phyloP scores from a whole-genome alignment of 768 basidiomycete species.

The Suillus lakei region DNA sequence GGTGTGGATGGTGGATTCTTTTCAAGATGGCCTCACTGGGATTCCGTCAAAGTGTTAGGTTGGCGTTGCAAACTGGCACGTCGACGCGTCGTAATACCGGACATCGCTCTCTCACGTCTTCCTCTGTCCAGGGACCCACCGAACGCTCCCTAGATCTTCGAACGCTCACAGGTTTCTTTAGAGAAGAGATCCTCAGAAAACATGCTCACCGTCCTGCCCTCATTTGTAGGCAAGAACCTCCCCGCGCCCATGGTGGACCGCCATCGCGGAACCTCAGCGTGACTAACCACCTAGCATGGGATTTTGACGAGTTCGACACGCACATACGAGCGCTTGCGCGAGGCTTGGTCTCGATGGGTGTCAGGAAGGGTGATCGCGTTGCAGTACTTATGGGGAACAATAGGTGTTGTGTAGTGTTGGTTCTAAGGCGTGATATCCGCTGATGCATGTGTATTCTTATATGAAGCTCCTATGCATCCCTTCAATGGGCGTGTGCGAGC shows the following conservation, averaged over 20 bases:
- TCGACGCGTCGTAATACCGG: slow-evolving; percentile 12
- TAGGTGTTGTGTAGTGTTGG: slow-evolving; percentile 52
- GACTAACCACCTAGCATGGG: slow-evolving; percentile 68
- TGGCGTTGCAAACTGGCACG: background rate
- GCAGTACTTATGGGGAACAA: slow-evolving; percentile 87
- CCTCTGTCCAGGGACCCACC: slow-evolving; percentile 60
- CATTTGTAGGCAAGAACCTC: slow-evolving; percentile 62
- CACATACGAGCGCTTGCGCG: slow-evolving; percentile 72
- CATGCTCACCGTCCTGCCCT: slow-evolving; percentile 61
- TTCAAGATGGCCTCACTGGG: background rate
- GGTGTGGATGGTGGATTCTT: background rate
- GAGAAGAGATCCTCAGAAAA: slow-evolving; percentile 53
- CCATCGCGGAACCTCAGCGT: slow-evolving; percentile 52
- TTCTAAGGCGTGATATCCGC: background rate
- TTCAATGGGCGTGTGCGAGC: slow-evolving; percentile 88
- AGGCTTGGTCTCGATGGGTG: slow-evolving; percentile 70
- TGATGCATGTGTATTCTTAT: background rate
- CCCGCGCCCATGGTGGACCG: slow-evolving; percentile 66
- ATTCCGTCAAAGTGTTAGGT: background rate
- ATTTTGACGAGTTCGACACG: slow-evolving; percentile 68
- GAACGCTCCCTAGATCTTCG: slow-evolving; percentile 57
- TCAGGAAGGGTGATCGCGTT: slow-evolving; percentile 76
- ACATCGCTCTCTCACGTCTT: slow-evolving; percentile 42
- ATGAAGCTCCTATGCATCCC: slow-evolving; percentile 71
- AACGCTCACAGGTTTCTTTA: slow-evolving; percentile 69